A percentile compares a stretch with the other conserved stretches of the same genome.
Evolutionary conservation across 2,329 filamentous ascomycete genomes (phyloP).

Genomic region (Monosporascus cannonballus): DNA sequence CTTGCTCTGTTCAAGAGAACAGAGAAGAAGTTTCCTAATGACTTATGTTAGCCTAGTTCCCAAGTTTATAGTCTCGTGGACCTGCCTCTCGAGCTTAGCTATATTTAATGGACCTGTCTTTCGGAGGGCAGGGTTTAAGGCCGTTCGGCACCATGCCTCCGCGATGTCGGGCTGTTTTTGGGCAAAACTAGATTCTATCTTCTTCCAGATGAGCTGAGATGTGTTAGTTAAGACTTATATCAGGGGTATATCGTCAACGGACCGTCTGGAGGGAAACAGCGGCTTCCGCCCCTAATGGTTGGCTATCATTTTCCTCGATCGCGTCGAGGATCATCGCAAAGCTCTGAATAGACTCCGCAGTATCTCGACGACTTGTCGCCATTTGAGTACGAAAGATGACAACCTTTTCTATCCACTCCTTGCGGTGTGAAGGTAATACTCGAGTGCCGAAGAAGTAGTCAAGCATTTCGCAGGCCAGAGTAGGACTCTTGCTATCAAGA

Average conservation of each 20-base stretch:
- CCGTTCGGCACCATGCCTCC: conserved; percentile 65
- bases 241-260: conserved; percentile 21
- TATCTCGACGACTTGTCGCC: conserved; percentile 41
- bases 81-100: conserved; percentile 61
- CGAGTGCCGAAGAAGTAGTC: conserved; percentile 58
- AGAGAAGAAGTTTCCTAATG: conserved; percentile 65
- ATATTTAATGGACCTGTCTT: conserved; percentile 60
- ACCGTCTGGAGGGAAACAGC: conserved; percentile 65
- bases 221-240: conserved; percentile 2
- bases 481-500: conserved; percentile 49
- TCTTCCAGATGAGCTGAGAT: conserved; percentile 72
- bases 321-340: conserved; percentile 18
- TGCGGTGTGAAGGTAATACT: conserved; percentile 38
- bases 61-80: background rate
- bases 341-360: conserved; percentile 23
- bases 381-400: conserved; percentile 66
- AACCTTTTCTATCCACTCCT: conserved; percentile 63
- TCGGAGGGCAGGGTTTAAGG: conserved; percentile 61
- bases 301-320: conserved; percentile 38
- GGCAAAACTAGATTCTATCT: conserved; percentile 53
- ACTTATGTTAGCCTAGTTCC: conserved; percentile 12
- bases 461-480: conserved; percentile 44
- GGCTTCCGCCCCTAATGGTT: conserved; percentile 50
- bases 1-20: conserved; percentile 55
- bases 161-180: conserved; percentile 47